These are phyloP conservation scores for Hanseniaspora thailandica DNA, from an alignment of 805 yeast species.

Conservation along the genomic window DNA sequence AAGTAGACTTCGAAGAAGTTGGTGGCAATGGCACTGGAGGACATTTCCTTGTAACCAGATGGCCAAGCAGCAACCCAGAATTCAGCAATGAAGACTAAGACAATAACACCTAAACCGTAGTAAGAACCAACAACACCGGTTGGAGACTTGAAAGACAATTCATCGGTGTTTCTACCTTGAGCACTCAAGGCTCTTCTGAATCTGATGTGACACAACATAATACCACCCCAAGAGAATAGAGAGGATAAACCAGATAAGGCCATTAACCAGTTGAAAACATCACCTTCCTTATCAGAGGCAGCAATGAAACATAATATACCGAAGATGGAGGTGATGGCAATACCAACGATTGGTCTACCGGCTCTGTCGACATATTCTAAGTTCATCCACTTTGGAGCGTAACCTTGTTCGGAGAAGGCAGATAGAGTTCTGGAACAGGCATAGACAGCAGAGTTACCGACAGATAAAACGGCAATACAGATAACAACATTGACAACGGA, in stretches of 20 bases:
- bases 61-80: constrained; percentile 80
- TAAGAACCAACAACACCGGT: constrained; percentile 58
- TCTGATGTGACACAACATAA: constrained; percentile 48
- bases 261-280: constrained; percentile 52
- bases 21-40: constrained; percentile 34
- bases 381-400: constrained; percentile 43
- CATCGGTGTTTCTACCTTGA: constrained; percentile 58
- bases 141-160: constrained; percentile 55
- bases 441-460: constrained; percentile 59
- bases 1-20: constrained; percentile 56
- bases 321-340: constrained; percentile 38
- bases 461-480: constrained; percentile 54
- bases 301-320: constrained; percentile 52
- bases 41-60: constrained; percentile 39
- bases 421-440: constrained; percentile 58
- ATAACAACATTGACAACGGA: constrained; percentile 58
- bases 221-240: constrained; percentile 52
- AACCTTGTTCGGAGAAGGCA: constrained; percentile 52
- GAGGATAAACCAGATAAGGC: constrained; percentile 53
- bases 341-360: constrained; percentile 57
- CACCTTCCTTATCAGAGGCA: constrained; percentile 41
- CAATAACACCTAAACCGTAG: constrained; percentile 47
- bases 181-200: constrained; percentile 51
- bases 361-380: constrained; percentile 50
- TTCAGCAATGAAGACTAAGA: constrained; percentile 57